Base-by-base conservation (phyloP, 768 basidiomycete species). In the Panus rudis region DNA sequence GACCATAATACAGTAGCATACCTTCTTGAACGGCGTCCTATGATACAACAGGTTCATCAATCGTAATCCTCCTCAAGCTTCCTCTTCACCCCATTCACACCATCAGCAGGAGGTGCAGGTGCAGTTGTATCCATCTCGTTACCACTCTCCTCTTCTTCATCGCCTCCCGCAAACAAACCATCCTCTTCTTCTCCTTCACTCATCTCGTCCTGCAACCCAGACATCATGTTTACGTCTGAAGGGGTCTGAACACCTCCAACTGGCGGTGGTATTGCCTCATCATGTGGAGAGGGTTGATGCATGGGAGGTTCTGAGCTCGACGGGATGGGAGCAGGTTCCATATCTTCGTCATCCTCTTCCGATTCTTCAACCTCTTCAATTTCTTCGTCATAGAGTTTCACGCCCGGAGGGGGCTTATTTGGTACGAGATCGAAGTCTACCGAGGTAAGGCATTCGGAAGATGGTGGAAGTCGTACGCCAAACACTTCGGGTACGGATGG, bases 401-500 rank as follows among this genome's bases (percentile, higher is more conserved):
- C 75, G 17, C 74, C 81, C 8, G 86, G 85, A 3, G 89, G 86
- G 1, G 88, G 84, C 59, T 82, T 81, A 62, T 86, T 90, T 10
- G 90, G 87, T 4, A 91, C 71, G 47, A 92, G 74, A 56, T 92
- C 85, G 66, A 92, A 92, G 70, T 91, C 83, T 51, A 91, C 77
- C 17, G 81, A 68, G 13, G 85, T 84, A 35, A 92, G 72, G 45
- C 84, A 81, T 10, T 91, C 84, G n/a, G 57, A 51, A 19, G 64
- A 43, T 7, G 78, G 68, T 2, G 89, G 89, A n/a, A 92, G 65
- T 16, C 89, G 80, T 39, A 91, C 79, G 26, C 89, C 89, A 62
- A 90, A 92, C 3, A 88, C 82, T 62, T 92, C 89, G 5, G 85
- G 84, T n/a, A 91, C 86, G 2, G 84, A 62, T 23, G 89, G 90